Percentiles rank a stretch among this genome's conserved stretches.
Evolutionary conservation across 2,329 filamentous ascomycete genomes (phyloP).

Genomic region (Nemania diffusa): DNA sequence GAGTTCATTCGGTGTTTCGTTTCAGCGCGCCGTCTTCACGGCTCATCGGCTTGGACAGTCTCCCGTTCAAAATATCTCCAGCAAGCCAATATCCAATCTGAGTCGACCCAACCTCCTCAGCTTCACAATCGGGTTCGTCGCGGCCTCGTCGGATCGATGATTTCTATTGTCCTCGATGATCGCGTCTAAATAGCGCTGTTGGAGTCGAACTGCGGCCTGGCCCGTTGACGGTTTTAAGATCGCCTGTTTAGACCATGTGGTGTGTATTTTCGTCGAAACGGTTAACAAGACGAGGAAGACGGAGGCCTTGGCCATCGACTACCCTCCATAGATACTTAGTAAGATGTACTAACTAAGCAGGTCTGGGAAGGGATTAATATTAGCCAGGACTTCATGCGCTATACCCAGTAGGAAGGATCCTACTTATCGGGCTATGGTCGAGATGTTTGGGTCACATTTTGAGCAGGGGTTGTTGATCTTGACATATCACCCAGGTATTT

Average conservation of each 20-base stretch:
- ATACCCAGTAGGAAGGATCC: not conserved
- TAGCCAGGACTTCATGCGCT: conserved; percentile 9
- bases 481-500: conserved; percentile 1
- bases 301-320: not conserved
- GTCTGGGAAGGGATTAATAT: conserved; percentile 3
- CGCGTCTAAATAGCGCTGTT: not conserved
- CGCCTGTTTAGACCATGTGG: not conserved
- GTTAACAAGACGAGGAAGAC: not conserved
- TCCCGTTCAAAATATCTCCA: not conserved
- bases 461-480: conserved; percentile 3
- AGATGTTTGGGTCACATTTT: not conserved
- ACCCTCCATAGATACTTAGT: too few relatives aligned
- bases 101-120: not conserved
- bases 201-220: not conserved
- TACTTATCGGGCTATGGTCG: not conserved
- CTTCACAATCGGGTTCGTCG: not conserved
- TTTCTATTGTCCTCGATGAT: not conserved
- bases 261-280: conserved; percentile 5
- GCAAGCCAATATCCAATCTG: not conserved
- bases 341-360: not conserved
- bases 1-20: conserved; percentile 12
- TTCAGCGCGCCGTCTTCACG: conserved; percentile 30
- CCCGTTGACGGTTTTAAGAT: not conserved
- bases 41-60: conserved; percentile 21
- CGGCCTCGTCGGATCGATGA: not conserved